Evolutionary conservation across 2,329 filamentous ascomycete genomes (phyloP), one percentile per base, ranked within the genome.

Genomic region (Diplocarpon rosae): DNA sequence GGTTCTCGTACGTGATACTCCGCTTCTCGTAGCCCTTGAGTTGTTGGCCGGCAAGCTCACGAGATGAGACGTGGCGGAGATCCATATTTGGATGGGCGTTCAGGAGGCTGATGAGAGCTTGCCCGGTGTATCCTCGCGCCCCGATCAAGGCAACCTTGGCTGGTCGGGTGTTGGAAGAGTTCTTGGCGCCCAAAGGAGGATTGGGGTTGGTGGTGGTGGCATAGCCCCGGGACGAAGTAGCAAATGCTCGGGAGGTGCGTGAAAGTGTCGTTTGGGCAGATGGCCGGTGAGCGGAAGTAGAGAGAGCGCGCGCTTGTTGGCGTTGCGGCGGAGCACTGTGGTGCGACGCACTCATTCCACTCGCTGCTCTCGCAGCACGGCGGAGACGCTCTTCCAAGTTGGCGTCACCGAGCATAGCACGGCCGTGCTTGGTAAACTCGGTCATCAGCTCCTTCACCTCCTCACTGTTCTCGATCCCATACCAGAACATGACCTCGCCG

Each of bases 401-500:
- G 55, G 86, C 80, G 62, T 94, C 84, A 45, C 86, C 86, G 48
- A 95, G 81, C 82, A 94, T 93, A 52, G 85, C 76, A 48, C 85
- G 76, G 42, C 88, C 87, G 59, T 93, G 76, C 58, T 83, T 72
- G 47, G 82, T 78, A 65, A 95, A 95, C 59, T 93, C 85, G 55
- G 81, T 77, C 68, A 95, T 88, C 53, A 95, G 72, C 53, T 85
- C 75, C 56, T 82, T 80, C 16, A 95, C 83, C 63, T 94, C 85
- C 41, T 86, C 80, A 28, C 82, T 79, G 43, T 80, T 80, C 53
- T 92, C 84, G 47, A 92, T 78, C 37, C 61, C 61, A 64, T 93
- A 95, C 85, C 90, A 96, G 72, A 96, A 96, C 60, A 96, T 80
- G 32, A 95, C 86, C 60, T 89, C 86, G 47, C 87, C 87, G 55